A percentile compares a stretch with the other conserved stretches of the same genome.
These are phyloP conservation scores for Boeremia exigua DNA, from an alignment of 2,329 filamentous ascomycete species.

Conservation along the genomic window DNA sequence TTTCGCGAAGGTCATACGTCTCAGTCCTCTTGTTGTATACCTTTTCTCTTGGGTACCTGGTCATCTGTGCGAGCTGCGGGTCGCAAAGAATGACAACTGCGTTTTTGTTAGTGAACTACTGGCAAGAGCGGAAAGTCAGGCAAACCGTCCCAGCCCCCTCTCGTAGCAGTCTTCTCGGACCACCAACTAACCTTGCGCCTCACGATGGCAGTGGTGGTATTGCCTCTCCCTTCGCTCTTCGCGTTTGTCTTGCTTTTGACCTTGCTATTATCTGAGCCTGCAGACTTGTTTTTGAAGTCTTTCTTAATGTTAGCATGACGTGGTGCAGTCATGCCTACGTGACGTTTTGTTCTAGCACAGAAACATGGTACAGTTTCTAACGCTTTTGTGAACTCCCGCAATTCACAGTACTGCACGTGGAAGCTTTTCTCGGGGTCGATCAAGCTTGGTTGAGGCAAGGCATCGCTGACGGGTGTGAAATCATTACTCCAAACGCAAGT, in stretches of 20 bases:
- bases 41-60: not conserved
- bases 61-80: constrained; percentile 32
- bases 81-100: constrained; percentile 43
- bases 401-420: constrained; percentile 43
- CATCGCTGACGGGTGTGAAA: constrained; percentile 44
- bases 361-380: constrained; percentile 35
- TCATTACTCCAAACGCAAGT: constrained; percentile 46
- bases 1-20: not conserved
- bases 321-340: constrained; percentile 43
- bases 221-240: constrained; percentile 20
- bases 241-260: not conserved
- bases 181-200: constrained; percentile 42
- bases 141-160: constrained; percentile 43
- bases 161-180: constrained; percentile 23
- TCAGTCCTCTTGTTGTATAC: not conserved
- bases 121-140: not conserved
- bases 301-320: constrained; percentile 1
- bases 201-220: constrained; percentile 36
- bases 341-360: constrained; percentile 36
- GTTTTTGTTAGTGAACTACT: not conserved
- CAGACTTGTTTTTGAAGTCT: not conserved
- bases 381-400: constrained; percentile 39
- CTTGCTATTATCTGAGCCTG: not conserved
- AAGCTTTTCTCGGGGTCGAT: constrained; percentile 35
- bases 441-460: constrained; percentile 39